Conservation (phyloP, 2,329 filamentous ascomycete genomes). For the Nemania bipapillata region DNA sequence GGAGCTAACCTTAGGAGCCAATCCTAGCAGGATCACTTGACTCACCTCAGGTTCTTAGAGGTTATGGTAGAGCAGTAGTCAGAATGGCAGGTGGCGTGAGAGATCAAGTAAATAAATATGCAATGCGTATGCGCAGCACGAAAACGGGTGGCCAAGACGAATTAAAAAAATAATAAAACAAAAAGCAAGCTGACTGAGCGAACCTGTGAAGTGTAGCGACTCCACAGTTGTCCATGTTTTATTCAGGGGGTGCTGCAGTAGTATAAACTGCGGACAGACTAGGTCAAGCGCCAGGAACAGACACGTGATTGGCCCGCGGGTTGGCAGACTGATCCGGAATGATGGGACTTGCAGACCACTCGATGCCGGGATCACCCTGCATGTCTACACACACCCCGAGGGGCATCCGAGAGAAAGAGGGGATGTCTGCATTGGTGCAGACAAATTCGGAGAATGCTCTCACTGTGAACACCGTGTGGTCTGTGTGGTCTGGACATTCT, state of each 20-base stretch:
- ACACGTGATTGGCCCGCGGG: slow-evolving; percentile 47
- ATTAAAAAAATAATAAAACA: background rate
- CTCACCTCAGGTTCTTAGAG: background rate
- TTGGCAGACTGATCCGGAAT: slow-evolving; percentile 41
- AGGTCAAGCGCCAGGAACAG: slow-evolving; percentile 49
- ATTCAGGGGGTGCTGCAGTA: slow-evolving; percentile 34
- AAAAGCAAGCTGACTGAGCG: background rate
- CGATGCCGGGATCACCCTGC: slow-evolving; percentile 25
- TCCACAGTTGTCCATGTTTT: slow-evolving; percentile 9
- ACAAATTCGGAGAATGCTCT: background rate
- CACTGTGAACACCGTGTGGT: slow-evolving; percentile 30
- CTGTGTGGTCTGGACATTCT: slow-evolving; percentile 4
- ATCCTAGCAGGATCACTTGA: background rate
- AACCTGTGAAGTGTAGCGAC: background rate
- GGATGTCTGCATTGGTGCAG: background rate
- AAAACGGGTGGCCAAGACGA: background rate
- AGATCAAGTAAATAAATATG: background rate
- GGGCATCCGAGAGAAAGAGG: background rate
- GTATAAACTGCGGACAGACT: slow-evolving; percentile 31
- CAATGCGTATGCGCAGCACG: background rate
- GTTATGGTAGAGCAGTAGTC: background rate
- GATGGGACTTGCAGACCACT: slow-evolving; percentile 38
- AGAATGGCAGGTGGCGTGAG: background rate
- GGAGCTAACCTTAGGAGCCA: background rate
- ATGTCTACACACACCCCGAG: slow-evolving; percentile 11